Evolutionary conservation across 2,329 filamentous ascomycete species (phyloP).

Genomic region (Aspergillus fijiensis): DNA sequence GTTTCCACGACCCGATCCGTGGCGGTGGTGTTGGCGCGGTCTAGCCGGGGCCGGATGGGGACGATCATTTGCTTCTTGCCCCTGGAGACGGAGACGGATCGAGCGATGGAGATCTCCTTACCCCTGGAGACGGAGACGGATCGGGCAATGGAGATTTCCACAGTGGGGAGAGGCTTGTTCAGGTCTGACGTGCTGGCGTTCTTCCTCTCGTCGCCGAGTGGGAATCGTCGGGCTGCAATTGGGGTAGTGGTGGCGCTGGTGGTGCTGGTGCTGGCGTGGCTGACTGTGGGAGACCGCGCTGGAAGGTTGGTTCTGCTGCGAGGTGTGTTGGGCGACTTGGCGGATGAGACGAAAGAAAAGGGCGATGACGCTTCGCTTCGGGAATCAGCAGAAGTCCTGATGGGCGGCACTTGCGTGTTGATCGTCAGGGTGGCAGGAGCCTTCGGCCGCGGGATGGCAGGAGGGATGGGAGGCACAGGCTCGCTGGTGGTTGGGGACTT

Average conservation of each 20-base stretch:
- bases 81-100: constrained; percentile 39
- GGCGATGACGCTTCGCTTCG: not conserved
- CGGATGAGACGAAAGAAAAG: not conserved
- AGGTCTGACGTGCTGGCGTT: constrained; percentile 10
- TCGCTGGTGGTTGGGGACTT: constrained; percentile 8
- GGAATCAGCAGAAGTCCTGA: not conserved
- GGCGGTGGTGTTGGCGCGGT: constrained; percentile 12
- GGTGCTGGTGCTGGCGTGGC: not conserved
- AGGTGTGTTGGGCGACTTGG: not conserved
- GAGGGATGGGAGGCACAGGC: not conserved
- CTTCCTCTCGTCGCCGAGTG: constrained; percentile 17
- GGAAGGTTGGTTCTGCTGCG: not conserved
- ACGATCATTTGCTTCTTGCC: constrained; percentile 39
- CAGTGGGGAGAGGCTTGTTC: constrained; percentile 14
- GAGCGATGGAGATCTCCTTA: constrained; percentile 38
- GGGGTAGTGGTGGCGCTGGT: not conserved
- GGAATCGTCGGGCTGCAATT: constrained; percentile 19
- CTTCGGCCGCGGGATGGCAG: not conserved
- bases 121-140: constrained; percentile 36
- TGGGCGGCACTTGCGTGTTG: constrained; percentile 12
- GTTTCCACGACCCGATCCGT: not conserved
- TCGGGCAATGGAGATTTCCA: constrained; percentile 41
- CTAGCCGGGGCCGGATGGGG: constrained; percentile 29
- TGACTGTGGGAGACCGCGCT: not conserved
- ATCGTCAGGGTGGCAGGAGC: constrained; percentile 11